phyloP scores from a whole-genome alignment of 768 basidiomycete genomes.

The Mycena pura region DNA sequence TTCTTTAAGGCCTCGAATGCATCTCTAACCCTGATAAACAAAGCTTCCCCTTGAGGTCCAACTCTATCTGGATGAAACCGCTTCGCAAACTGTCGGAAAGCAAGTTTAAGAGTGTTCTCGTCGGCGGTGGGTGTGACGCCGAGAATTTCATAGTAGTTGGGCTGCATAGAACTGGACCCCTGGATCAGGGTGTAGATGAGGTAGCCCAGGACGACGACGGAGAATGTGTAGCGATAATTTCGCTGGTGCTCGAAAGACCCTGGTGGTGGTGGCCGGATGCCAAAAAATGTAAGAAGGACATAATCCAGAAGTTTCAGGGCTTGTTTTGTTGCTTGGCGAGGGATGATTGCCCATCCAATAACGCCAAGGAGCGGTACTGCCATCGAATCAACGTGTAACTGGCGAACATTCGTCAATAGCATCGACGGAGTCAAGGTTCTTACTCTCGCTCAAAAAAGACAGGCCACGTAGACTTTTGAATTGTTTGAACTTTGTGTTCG shows the following conservation, averaged over 20 bases:
- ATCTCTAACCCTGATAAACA: slow-evolving; percentile 75
- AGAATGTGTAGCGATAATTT: slow-evolving; percentile 71
- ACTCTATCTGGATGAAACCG: slow-evolving; percentile 80
- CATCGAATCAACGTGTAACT: background rate
- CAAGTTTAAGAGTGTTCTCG: slow-evolving; percentile 69
- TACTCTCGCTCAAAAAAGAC: background rate
- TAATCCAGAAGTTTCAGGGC: slow-evolving; percentile 56
- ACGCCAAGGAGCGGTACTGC: slow-evolving; percentile 47
- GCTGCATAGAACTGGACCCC: slow-evolving; percentile 59
- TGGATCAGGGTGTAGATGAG: slow-evolving; percentile 69
- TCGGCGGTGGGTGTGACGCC: slow-evolving; percentile 68
- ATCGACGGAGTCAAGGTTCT: too few relatives aligned
- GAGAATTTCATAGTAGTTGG: slow-evolving; percentile 84
- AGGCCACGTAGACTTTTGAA: slow-evolving; percentile 3
- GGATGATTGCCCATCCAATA: slow-evolving; percentile 71
- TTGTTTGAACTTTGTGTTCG: background rate
- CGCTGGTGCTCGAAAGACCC: slow-evolving; percentile 53
- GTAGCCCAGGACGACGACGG: slow-evolving; percentile 68
- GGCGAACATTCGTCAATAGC: background rate
- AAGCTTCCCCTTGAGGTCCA: slow-evolving; percentile 57
- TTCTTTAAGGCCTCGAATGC: slow-evolving; percentile 82
- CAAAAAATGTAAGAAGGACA: slow-evolving; percentile 37
- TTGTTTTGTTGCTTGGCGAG: slow-evolving; percentile 63
- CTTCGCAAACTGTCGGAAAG: slow-evolving; percentile 78
- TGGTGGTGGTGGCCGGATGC: slow-evolving; percentile 44